These are phyloP conservation scores for Panaeolus papilionaceus DNA, from an alignment of 768 basidiomycete genomes.

Conservation along the genomic window DNA sequence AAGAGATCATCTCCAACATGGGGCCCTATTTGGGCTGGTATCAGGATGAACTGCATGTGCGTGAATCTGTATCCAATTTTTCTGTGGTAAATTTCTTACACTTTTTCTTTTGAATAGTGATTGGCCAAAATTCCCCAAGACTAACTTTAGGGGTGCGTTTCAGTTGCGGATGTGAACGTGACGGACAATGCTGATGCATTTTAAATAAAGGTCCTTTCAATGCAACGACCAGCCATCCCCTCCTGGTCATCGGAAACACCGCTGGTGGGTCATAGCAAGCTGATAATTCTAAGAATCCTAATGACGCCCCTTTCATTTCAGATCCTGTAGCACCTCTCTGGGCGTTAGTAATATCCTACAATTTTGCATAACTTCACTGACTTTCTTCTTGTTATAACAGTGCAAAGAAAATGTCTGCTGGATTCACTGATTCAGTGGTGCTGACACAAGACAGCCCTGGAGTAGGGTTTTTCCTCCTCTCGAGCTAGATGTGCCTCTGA, in stretches of 20 bases:
- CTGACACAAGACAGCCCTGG: slow-evolving; percentile 49
- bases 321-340: slow-evolving; percentile 39
- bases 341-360: slow-evolving; percentile 19
- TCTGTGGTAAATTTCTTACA: neutral
- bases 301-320: slow-evolving; percentile 10
- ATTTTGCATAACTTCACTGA: neutral
- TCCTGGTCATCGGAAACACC: slow-evolving; percentile 48
- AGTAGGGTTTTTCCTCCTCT: slow-evolving; percentile 31
- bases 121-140: neutral
- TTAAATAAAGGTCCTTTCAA: slow-evolving; percentile 20
- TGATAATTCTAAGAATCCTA: neutral
- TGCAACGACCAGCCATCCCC: slow-evolving; percentile 45
- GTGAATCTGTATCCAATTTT: neutral
- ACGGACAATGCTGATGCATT: too few relatives aligned
- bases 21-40: neutral
- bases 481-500: neutral
- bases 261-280: slow-evolving; percentile 32
- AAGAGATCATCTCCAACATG: neutral
- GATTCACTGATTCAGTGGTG: slow-evolving; percentile 44
- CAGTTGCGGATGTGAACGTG: too few relatives aligned
- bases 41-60: neutral
- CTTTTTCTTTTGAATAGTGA: neutral
- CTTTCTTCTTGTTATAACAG: slow-evolving; percentile 27
- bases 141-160: slow-evolving; percentile 33
- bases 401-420: slow-evolving; percentile 44